Conservation (phyloP, 768 basidiomycete genomes). For the Lactarius pseudohatsudake region DNA sequence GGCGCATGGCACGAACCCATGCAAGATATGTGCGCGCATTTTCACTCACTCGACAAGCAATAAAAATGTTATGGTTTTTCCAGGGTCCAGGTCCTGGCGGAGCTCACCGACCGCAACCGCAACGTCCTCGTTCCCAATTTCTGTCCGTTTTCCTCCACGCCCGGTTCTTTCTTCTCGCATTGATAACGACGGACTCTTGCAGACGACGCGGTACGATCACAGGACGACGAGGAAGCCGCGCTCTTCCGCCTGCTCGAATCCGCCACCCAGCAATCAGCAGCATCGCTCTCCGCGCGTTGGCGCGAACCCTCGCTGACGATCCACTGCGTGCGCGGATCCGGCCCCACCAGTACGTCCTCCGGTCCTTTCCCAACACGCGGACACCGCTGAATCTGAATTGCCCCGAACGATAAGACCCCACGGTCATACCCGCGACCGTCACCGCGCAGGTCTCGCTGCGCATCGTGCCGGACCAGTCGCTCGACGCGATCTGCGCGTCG, state of each 20-base stretch:
- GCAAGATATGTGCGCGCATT: slow-evolving; percentile 73
- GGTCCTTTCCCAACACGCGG: neutral
- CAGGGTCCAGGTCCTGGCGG: slow-evolving; percentile 78
- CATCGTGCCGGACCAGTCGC: slow-evolving; percentile 90
- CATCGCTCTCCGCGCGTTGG: slow-evolving; percentile 78
- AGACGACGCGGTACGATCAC: slow-evolving; percentile 78
- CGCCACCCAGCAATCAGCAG: slow-evolving; percentile 65
- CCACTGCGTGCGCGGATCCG: slow-evolving; percentile 81
- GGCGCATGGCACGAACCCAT: slow-evolving; percentile 88
- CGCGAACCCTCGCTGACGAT: slow-evolving; percentile 88
- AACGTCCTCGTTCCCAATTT: slow-evolving; percentile 75
- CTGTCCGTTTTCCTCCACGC: slow-evolving; percentile 46
- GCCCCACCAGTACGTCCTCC: slow-evolving; percentile 61
- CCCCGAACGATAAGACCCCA: slow-evolving; percentile 53
- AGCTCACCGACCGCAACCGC: slow-evolving; percentile 57
- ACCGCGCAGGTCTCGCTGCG: slow-evolving; percentile 86
- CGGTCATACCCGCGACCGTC: slow-evolving; percentile 85
- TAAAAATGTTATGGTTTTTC: neutral
- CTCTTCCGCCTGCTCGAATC: slow-evolving; percentile 68
- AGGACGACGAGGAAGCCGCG: slow-evolving; percentile 63
- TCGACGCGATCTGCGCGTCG: slow-evolving; percentile 62
- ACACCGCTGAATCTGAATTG: neutral
- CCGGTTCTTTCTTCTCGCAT: neutral
- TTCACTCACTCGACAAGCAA: neutral
- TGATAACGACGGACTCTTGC: neutral